A percentile compares a stretch with the other conserved stretches of the same genome.
Conservation (phyloP, 441 rosid species). For the Hura crepitans region DNA sequence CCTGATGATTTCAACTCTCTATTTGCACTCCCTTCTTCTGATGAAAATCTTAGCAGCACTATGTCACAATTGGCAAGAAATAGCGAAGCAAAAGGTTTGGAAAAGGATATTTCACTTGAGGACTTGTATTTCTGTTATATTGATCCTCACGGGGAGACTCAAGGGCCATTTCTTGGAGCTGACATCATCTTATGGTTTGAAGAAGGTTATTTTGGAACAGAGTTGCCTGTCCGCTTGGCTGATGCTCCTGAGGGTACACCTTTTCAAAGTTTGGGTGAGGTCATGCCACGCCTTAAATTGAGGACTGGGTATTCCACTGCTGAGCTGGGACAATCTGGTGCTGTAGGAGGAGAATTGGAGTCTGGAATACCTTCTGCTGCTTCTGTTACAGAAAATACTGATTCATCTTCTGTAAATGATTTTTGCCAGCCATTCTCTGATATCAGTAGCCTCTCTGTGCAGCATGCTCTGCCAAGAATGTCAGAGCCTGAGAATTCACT, state of each 20-base stretch:
- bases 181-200: slow-evolving; percentile 61
- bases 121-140: slow-evolving; percentile 49
- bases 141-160: slow-evolving; percentile 56
- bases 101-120: slow-evolving; percentile 29
- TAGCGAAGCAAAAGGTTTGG: slow-evolving; percentile 14
- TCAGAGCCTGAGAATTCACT: slow-evolving; percentile 41
- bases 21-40: slow-evolving; percentile 28
- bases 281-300: slow-evolving; percentile 52
- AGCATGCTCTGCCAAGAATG: slow-evolving; percentile 32
- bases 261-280: slow-evolving; percentile 45
- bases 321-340: slow-evolving; percentile 36
- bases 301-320: slow-evolving; percentile 26
- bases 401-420: slow-evolving; percentile 29
- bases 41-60: slow-evolving; percentile 21
- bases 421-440: slow-evolving; percentile 26
- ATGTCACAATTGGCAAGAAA: slow-evolving; percentile 14
- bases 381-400: slow-evolving; percentile 32
- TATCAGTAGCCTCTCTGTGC: slow-evolving; percentile 32
- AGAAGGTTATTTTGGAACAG: slow-evolving; percentile 63
- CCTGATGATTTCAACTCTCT: slow-evolving; percentile 43
- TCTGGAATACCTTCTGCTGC: slow-evolving; percentile 32
- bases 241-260: slow-evolving; percentile 56
- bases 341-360: slow-evolving; percentile 36
- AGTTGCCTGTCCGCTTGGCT: slow-evolving; percentile 49
- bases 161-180: slow-evolving; percentile 62